These are phyloP conservation scores for Plasmopara muralis DNA, from an alignment of 352 stramenopile genomes.

Conservation along the genomic window DNA sequence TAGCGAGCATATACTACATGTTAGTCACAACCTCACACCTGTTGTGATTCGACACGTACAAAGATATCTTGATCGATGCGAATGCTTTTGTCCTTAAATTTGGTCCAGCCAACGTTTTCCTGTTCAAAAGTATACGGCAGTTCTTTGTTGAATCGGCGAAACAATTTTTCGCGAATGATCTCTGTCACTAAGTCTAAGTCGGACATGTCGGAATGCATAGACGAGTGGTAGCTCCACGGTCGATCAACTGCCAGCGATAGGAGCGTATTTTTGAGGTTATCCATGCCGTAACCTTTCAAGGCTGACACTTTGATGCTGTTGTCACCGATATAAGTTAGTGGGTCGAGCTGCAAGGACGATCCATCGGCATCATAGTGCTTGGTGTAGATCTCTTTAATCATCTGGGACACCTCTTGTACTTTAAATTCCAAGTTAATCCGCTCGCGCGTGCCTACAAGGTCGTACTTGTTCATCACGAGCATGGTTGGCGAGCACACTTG, in stretches of 20 bases:
- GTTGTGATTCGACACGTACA: conserved; percentile 30
- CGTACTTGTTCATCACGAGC: conserved; percentile 85
- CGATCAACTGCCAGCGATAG: conserved; percentile 62
- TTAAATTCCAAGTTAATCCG: conserved; percentile 52
- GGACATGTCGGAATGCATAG: conserved; percentile 76
- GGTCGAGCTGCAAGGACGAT: conserved; percentile 48
- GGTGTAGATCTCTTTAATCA: conserved; percentile 75
- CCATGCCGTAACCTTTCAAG: conserved; percentile 60
- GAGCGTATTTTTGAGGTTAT: conserved; percentile 55
- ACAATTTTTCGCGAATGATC: conserved; percentile 87
- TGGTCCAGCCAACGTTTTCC: conserved; percentile 82
- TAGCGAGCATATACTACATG: background rate
- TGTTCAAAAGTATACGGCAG: conserved; percentile 79
- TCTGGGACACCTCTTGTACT: conserved; percentile 71
- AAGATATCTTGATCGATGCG: conserved; percentile 87
- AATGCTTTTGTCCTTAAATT: conserved; percentile 80
- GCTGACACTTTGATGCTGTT: conserved; percentile 78
- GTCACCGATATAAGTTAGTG: conserved; percentile 63
- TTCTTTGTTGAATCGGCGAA: conserved; percentile 83
- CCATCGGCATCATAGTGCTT: conserved; percentile 54
- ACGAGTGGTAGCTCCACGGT: conserved; percentile 81
- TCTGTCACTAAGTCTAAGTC: conserved; percentile 79
- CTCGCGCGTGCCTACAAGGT: conserved; percentile 52
- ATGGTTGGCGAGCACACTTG: conserved; percentile 70
- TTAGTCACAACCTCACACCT: background rate